Evolutionary conservation across 805 yeast species (phyloP).

Genomic region (Jamesozyma lodderae): DNA sequence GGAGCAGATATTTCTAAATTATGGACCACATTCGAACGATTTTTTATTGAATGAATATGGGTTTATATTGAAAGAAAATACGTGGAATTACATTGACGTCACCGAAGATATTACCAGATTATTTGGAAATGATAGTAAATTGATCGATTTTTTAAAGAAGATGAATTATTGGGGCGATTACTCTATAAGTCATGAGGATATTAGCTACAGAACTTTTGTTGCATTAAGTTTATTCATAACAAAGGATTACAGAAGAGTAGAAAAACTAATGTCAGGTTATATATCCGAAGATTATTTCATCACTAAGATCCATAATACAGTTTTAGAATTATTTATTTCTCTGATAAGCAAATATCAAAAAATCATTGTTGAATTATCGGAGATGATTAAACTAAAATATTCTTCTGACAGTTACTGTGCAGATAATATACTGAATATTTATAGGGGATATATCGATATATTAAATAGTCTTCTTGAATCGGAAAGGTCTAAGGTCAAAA

Average conservation of each 20-base stretch:
- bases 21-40: constrained; percentile 85
- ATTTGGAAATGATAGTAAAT: constrained; percentile 31
- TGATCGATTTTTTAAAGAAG: constrained; percentile 36
- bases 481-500: too few species aligned
- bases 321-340: constrained; percentile 1
- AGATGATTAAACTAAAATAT: not conserved
- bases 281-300: constrained; percentile 24
- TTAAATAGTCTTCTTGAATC: not conserved
- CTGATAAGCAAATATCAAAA: not conserved
- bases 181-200: constrained; percentile 43
- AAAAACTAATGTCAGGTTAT: constrained; percentile 21
- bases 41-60: constrained; percentile 84
- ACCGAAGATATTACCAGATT: constrained; percentile 34
- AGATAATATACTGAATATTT: constrained; percentile 12
- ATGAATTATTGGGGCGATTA: constrained; percentile 65
- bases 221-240: constrained; percentile 50
- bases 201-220: constrained; percentile 67
- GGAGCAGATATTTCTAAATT: constrained; percentile 62
- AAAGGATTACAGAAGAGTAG: constrained; percentile 18
- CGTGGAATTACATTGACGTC: constrained; percentile 66
- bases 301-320: constrained; percentile 7
- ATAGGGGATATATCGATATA: constrained; percentile 16
- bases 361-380: not conserved
- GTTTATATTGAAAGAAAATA: constrained; percentile 49
- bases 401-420: constrained; percentile 5